Base-by-base conservation (phyloP, 768 basidiomycete genomes). In the Boletus vermiculosoides region DNA sequence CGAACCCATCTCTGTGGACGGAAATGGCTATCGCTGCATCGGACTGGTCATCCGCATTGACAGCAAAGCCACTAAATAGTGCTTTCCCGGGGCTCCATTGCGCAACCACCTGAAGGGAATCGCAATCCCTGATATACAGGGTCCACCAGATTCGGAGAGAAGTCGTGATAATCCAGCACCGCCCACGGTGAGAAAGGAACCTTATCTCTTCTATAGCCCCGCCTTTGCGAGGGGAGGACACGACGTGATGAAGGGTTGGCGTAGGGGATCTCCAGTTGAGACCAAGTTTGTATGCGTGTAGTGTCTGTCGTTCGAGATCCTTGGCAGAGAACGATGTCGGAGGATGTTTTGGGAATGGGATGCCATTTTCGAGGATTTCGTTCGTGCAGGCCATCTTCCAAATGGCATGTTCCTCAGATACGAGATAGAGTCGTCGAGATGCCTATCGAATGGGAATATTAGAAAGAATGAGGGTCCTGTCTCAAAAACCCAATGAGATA, bases 81-180 rank as follows among this genome's bases (percentile, higher is more conserved):
- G 77, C 80, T 16, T 80, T 80, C 50, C 78, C 76, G 0, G 77
- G 80, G 28, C 76, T 78, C 86, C 87, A 87, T 49, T 80, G 74
- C 15, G 76, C 78, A 15, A 70, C 66, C 10, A 63, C 58, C 30
- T 52, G 58, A 23, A 82, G 61, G 15, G 63, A 54, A 41, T 62
- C 52, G 28, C 52, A 64, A 53, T 83, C 76, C 83, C 87, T 86
- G 20, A 85, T 62, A 1, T 77, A 73, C 46, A 88, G 61, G 18
- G 76, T 73, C 40, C 83, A 82, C 87, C 87, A 88, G 49, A 88
- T 80, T 7, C 78, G 76, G 57, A 80, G 81, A 4, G 83, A 83
- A 10, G 84, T 75, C 8, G 81, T 81, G 54, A 86, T 50, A 4
- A 88, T 51, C 67, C 81, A 77, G 44, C 67, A 71, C 8, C 73